A percentile compares a stretch with the other conserved stretches of the same genome.
phyloP scores from a whole-genome alignment of 2,329 filamentous ascomycete genomes.

The Aspergillus spinulosporus region DNA sequence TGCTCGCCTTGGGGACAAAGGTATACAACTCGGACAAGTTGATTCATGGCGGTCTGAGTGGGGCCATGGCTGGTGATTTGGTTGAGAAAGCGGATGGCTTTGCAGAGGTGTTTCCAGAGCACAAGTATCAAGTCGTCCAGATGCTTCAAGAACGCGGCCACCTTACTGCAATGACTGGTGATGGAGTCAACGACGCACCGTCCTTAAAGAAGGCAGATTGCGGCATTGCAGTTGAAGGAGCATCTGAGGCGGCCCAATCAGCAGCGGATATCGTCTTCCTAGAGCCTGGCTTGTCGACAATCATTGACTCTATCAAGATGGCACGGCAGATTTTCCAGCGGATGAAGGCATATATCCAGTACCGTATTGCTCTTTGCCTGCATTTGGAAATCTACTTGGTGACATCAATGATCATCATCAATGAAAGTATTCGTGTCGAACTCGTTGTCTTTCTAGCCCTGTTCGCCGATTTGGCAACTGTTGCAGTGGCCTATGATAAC shows the following conservation, averaged over 20 bases:
- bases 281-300: slow-evolving; percentile 69
- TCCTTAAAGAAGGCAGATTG: slow-evolving; percentile 74
- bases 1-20: slow-evolving; percentile 75
- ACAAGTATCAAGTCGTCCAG: slow-evolving; percentile 74
- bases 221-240: slow-evolving; percentile 71
- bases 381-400: slow-evolving; percentile 76
- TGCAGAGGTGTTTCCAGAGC: slow-evolving; percentile 72
- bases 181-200: slow-evolving; percentile 73
- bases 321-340: slow-evolving; percentile 74
- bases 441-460: slow-evolving; percentile 77
- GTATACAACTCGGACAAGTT: slow-evolving; percentile 78
- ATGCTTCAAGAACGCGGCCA: slow-evolving; percentile 73
- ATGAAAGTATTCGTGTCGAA: slow-evolving; percentile 72
- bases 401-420: slow-evolving; percentile 76
- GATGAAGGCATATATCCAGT: slow-evolving; percentile 77
- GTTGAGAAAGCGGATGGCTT: slow-evolving; percentile 74
- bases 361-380: slow-evolving; percentile 73
- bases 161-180: slow-evolving; percentile 73
- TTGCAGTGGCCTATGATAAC: slow-evolving; percentile 80
- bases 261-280: slow-evolving; percentile 74
- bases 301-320: slow-evolving; percentile 72
- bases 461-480: slow-evolving; percentile 77
- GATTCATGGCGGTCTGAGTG: slow-evolving; percentile 71
- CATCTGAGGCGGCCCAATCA: slow-evolving; percentile 70
- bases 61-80: slow-evolving; percentile 71